phyloP scores from a whole-genome alignment of 768 basidiomycete species.

The Fistulinella prunicolor region DNA sequence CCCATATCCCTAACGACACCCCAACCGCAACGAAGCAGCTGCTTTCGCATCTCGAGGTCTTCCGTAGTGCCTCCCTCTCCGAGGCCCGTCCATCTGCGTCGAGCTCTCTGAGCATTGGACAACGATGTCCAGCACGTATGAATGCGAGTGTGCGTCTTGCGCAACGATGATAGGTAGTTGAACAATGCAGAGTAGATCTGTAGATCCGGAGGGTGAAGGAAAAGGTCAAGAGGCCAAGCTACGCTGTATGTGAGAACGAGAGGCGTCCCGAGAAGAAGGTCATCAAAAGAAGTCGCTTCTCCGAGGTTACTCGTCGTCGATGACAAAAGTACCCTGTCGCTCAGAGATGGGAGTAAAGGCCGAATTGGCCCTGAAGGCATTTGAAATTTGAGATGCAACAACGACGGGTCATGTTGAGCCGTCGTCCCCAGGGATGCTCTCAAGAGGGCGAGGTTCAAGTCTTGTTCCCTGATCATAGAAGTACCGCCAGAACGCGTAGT shows the following conservation, averaged over 20 bases:
- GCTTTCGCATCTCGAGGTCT: constrained; percentile 61
- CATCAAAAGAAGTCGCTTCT: constrained; percentile 58
- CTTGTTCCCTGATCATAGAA: constrained; percentile 86
- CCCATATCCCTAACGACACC: constrained; percentile 84
- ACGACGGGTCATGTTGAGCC: constrained; percentile 80
- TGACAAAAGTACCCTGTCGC: constrained; percentile 39
- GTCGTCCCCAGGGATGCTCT: constrained; percentile 86
- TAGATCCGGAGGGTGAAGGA: constrained; percentile 75
- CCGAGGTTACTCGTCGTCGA: constrained; percentile 35
- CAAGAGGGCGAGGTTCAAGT: constrained; percentile 81
- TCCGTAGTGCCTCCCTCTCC: constrained; percentile 81
- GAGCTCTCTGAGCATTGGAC: constrained; percentile 80
- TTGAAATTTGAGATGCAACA: constrained; percentile 69
- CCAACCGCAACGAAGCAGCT: constrained; percentile 78
- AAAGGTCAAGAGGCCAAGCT: constrained; percentile 87
- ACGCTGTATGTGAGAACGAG: constrained; percentile 67
- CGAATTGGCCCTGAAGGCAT: constrained; percentile 81
- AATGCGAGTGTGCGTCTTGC: constrained; percentile 79
- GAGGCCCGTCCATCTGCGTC: constrained; percentile 82
- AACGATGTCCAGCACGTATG: constrained; percentile 83
- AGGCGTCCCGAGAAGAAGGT: constrained; percentile 77
- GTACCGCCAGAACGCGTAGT: constrained; percentile 60
- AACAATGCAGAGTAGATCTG: constrained; percentile 74
- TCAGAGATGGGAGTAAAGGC: constrained; percentile 75
- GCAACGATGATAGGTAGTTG: constrained; percentile 77